Evolutionary conservation across 2,329 filamentous ascomycete species (phyloP), one percentile per base, ranked within the genome.

Genomic region (Sordariomycetes sp.): DNA sequence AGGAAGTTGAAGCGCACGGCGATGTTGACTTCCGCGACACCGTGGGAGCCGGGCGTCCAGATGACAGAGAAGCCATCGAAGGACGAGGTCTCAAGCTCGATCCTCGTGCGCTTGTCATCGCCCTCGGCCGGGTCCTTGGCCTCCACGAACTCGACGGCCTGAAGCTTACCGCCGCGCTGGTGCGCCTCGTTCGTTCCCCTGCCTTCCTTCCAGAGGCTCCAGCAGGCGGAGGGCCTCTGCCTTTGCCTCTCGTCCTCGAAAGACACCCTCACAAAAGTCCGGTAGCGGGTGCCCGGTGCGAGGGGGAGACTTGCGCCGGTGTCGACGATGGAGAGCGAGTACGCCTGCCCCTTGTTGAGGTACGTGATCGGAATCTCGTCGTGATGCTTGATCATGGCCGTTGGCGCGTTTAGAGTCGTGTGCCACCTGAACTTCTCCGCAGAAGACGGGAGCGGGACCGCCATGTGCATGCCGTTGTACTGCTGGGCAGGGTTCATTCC

Each of bases 351-450:
- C 72, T 97, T 97, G 75, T 99, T 99, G 20, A 99, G 81, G 69
- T 99, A 99, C 0, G 93, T 97, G n/a, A 97, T 84, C 0, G 94
- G 94, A 25, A 97, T 95, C 70, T 97, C 93, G 60, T 95, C 88
- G 1, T 85, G 74, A 61, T 91, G 86, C 70, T 89, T 95, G 67
- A 95, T 87, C 94, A 97, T 99, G 8, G 94, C 94, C 0, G 94
- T 99, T 3, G 93, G 91, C 1, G 94, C 93, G 69, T 96, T 95
- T 53, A 99, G 74, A 0, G 90, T 94, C 55, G 90, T 87, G 68
- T 94, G 89, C 68, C 90, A 97, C 48, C 94, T 89, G 68, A 97
- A 97, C 67, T 86, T 88, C 65, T 89, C 86, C 11, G 79, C 80
- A 0, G 78, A 77, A 1, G 77, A 65, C 6, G 82, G 81, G 37